These are phyloP conservation scores for Aureobasidium pullulans DNA, from an alignment of 2,329 filamentous ascomycete genomes.

Conservation along the genomic window DNA sequence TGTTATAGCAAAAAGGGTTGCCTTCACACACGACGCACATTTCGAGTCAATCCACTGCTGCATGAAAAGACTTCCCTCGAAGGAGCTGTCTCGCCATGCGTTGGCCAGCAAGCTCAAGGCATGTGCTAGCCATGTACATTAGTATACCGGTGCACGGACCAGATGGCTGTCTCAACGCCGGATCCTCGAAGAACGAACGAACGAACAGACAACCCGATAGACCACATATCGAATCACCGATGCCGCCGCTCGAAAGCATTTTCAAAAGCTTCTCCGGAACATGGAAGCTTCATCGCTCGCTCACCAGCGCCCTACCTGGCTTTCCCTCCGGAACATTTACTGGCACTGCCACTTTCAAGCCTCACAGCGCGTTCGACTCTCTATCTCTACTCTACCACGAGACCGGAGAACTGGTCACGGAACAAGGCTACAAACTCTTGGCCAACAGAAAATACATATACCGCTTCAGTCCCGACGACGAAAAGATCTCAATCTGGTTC, in stretches of 20 bases:
- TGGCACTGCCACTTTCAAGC: conserved; percentile 28
- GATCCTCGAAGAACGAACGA: neutral
- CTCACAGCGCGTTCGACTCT: conserved; percentile 20
- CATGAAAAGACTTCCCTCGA: no score
- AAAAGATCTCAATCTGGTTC: conserved; percentile 68
- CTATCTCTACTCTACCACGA: conserved; percentile 29
- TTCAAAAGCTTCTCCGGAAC: conserved; percentile 28
- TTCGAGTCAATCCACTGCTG: no score
- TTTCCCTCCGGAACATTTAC: conserved; percentile 30
- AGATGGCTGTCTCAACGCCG: neutral
- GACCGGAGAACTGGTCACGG: conserved; percentile 28
- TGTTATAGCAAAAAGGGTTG: no score
- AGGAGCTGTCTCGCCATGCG: no score
- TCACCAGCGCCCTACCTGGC: conserved; percentile 26
- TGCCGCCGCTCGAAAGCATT: conserved; percentile 19
- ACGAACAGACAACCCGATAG: neutral
- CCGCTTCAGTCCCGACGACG: conserved; percentile 57
- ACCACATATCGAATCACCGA: neutral
- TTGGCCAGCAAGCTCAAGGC: no score
- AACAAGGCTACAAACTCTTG: conserved; percentile 42
- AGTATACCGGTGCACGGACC: neutral
- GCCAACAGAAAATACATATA: conserved; percentile 66
- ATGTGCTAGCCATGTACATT: neutral
- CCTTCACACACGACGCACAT: no score
- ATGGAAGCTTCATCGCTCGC: conserved; percentile 27